These are phyloP conservation scores for Beauveria sp. DNA, from an alignment of 2,329 filamentous ascomycete species.

Conservation along the genomic window DNA sequence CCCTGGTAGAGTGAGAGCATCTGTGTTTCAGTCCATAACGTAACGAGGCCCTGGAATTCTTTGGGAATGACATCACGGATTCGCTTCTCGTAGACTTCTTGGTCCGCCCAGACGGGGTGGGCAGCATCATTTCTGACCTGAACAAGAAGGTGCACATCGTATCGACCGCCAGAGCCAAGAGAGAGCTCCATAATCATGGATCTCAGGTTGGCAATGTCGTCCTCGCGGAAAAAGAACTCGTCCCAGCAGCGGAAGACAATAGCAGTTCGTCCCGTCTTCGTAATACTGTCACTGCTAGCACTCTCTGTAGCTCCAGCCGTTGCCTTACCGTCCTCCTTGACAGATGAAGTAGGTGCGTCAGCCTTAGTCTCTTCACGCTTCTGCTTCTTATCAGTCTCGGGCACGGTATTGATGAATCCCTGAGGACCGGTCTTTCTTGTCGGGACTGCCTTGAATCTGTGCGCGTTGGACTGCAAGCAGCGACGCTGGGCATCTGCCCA, in stretches of 20 bases:
- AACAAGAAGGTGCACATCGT: constrained; percentile 77
- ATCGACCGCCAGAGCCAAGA: constrained; percentile 75
- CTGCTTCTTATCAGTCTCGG: constrained; percentile 9
- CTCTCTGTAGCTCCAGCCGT: background rate
- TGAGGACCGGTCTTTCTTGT: constrained; percentile 32
- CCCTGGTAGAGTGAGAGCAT: constrained; percentile 88
- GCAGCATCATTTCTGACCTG: constrained; percentile 72
- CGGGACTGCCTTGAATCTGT: constrained; percentile 54
- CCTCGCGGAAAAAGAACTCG: constrained; percentile 68
- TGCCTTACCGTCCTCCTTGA: constrained; percentile 13
- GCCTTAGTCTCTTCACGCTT: constrained; percentile 8
- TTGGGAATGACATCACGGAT: constrained; percentile 64
- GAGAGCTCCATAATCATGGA: constrained; percentile 78
- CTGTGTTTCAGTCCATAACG: constrained; percentile 88
- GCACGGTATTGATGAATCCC: constrained; percentile 44
- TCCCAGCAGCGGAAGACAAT: constrained; percentile 79
- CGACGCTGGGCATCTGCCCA: constrained; percentile 74
- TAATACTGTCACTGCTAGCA: constrained; percentile 16
- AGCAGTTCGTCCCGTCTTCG: constrained; percentile 54
- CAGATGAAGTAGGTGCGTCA: constrained; percentile 13
- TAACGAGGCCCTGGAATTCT: constrained; percentile 84
- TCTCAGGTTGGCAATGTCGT: constrained; percentile 75
- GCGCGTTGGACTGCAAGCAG: constrained; percentile 64
- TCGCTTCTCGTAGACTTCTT: constrained; percentile 57
- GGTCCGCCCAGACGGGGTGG: constrained; percentile 71